These are phyloP conservation scores for Acmispon strigosus DNA, from an alignment of 306 rosid genomes.

Conservation along the genomic window DNA sequence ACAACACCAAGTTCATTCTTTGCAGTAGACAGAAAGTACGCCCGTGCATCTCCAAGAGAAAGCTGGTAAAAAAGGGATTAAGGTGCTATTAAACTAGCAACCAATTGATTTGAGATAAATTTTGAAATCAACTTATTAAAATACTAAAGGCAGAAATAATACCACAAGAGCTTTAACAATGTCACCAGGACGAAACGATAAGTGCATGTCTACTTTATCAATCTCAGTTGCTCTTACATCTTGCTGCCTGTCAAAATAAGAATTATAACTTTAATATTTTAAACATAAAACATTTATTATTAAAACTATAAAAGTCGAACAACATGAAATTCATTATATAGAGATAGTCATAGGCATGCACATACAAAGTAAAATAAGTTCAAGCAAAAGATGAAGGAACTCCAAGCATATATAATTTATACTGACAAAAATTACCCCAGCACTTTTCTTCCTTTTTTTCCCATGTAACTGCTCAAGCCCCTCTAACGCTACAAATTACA, in stretches of 20 bases:
- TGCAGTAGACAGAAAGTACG: slow-evolving; percentile 83
- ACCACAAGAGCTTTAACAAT: slow-evolving; percentile 77
- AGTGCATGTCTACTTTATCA: slow-evolving; percentile 90
- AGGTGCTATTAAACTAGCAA: slow-evolving; percentile 17
- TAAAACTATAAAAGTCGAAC: neutral
- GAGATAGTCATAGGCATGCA: neutral
- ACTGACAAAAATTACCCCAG: neutral
- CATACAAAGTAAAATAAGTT: neutral
- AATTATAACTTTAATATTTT: neutral
- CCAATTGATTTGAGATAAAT: neutral
- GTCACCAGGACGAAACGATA: slow-evolving; percentile 71
- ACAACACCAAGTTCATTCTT: slow-evolving; percentile 89
- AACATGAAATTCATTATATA: neutral
- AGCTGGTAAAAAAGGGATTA: slow-evolving; percentile 42
- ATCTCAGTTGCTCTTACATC: slow-evolving; percentile 96
- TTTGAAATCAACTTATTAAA: neutral
- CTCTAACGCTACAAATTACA: neutral
- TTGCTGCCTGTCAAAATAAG: slow-evolving; percentile 62
- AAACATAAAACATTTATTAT: neutral
- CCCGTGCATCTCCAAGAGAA: slow-evolving; percentile 92
- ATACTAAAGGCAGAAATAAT: slow-evolving; percentile 30
- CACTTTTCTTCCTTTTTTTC: neutral
- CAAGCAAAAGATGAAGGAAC: neutral
- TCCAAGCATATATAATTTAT: neutral
- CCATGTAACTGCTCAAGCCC: neutral